Base-by-base conservation (phyloP, 2,329 filamentous ascomycete genomes). In the Mycosphaerella arachidis region DNA sequence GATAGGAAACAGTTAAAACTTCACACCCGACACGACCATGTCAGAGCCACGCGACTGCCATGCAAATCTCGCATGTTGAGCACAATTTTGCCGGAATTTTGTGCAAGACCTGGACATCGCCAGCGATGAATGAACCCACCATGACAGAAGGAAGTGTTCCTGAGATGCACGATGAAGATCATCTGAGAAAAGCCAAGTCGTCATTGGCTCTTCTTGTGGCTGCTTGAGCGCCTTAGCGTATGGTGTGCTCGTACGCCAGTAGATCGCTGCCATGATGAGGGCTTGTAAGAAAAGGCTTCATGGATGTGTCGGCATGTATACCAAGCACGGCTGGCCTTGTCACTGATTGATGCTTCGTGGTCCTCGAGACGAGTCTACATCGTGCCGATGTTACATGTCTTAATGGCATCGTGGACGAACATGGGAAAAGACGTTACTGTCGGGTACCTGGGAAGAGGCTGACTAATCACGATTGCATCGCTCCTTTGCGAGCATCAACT, bases 401-500 rank as follows among this genome's bases (percentile, higher is more conserved):
- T 24, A 3, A 24, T 24, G 24, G 24, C 3, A 24, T 24, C 24
- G 24, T 24, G 24, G 24, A 24, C 3, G 3, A 24, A 24, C 24
- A 24, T 3, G 24, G 24, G 24, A 24, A 24, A 24, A 24, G 24
- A 24, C 24, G 24, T 24, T 24, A 24, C 24, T n/a, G n/a, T n/a
- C n/a, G n/a, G 24, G 3, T 24, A 24, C 24, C 24, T 24, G 24
- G 24, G 24, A 24, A 1, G 24, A 24, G 1, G 24, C 24, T 24
- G 24, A 24, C 24, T 24, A 24, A 35, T 35, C 12, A 9, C 31
- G 31, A 35, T 35, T 35, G 31, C 31, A 9, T 35, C 31, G 31
- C 31, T 35, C 31, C 31, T 35, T 2, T 4, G 60, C 63, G 12
- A 73, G 43, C 10, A 70, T 60, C 40, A 72, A 56, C 56, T 72